Base-by-base conservation (phyloP, 225 moss, liverwort and hornwort species). In the Straminergon stramineum region DNA sequence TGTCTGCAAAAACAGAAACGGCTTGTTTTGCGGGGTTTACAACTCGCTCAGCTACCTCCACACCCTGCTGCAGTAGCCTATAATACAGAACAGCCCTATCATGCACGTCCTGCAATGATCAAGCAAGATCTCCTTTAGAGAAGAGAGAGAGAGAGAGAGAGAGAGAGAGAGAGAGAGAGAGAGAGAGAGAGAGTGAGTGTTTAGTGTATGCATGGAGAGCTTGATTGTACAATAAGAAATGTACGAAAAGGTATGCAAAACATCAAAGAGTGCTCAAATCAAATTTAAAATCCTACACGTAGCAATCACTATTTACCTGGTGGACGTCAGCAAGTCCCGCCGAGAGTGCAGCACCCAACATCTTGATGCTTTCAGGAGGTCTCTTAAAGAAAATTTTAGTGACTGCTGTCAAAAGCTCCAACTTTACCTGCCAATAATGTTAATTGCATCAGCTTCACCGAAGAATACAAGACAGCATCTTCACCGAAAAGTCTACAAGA, bases 21-120 rank as follows among this genome's bases (percentile, higher is more conserved):
- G 97, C 99, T 88, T 96, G 96, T 88, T 99, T 99, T 88, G 95
- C 82, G 43, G 99, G 99, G 55, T 96, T 96, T 16, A 99, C 96
- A 88, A 99, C 96, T 79, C 86, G 92, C 92, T 99, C 97, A 43
- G 96, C 97, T 45, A 95, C 86, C 92, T 99, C 96, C 89, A 99
- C 97, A 91, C 96, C 95, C 67, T 97, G 96, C 92, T 97, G 96
- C 91, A 99, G 85, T 55, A 97, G 92, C 88, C 99, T 96, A 84
- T 97, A 99, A 84, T 99, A 99, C 41, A 99, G 90, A 55, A 97
- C 91, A 55, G 99, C 97, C 88, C 99, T 97, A 86, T 99, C 99
- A 90, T 99, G 99, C 88, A 99, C 99, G 88, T 99, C 99, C 99
- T 97, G 96, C 81, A 87, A 91, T 69, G 66, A 79, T 66, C 85